Evolutionary conservation across 371 early-diverging fungal species (phyloP).

Genomic region (Nematocida ironsii): DNA sequence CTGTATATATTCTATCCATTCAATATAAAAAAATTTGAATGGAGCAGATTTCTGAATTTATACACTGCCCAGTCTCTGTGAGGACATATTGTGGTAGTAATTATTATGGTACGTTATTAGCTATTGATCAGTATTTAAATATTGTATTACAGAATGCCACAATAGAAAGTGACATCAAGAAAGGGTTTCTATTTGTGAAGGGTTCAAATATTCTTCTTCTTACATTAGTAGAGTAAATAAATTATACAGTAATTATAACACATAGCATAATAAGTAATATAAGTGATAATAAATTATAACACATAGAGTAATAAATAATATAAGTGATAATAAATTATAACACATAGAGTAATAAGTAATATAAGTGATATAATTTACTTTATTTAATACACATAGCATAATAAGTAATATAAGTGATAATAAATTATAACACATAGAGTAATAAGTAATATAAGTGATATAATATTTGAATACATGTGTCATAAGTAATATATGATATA

Average conservation of each 20-base stretch:
- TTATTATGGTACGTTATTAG: conserved; percentile 35
- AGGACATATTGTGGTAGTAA: conserved; percentile 7
- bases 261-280: neutral
- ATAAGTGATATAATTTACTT: too few relatives aligned
- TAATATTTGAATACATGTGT: too few relatives aligned
- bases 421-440: too few relatives aligned
- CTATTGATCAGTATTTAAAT: conserved; percentile 48
- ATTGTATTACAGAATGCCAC: conserved; percentile 19
- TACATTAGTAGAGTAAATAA: neutral
- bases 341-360: too few relatives aligned
- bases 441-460: too few relatives aligned
- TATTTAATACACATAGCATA: too few relatives aligned
- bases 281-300: too few relatives aligned
- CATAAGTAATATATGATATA: too few relatives aligned
- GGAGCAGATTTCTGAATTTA: conserved; percentile 34
- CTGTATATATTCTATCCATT: conserved; percentile 19
- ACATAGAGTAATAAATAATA: too few relatives aligned
- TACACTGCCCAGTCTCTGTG: conserved; percentile 21
- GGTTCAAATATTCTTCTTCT: conserved; percentile 50
- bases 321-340: too few relatives aligned
- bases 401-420: too few relatives aligned
- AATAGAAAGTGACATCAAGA: neutral
- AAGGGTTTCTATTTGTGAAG: conserved; percentile 30
- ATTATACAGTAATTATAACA: neutral
- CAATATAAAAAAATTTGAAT: conserved; percentile 25